Evolutionary conservation across 805 yeast genomes (phyloP), one percentile per base, ranked within the genome.

Genomic region (Starmerella etchellsii): DNA sequence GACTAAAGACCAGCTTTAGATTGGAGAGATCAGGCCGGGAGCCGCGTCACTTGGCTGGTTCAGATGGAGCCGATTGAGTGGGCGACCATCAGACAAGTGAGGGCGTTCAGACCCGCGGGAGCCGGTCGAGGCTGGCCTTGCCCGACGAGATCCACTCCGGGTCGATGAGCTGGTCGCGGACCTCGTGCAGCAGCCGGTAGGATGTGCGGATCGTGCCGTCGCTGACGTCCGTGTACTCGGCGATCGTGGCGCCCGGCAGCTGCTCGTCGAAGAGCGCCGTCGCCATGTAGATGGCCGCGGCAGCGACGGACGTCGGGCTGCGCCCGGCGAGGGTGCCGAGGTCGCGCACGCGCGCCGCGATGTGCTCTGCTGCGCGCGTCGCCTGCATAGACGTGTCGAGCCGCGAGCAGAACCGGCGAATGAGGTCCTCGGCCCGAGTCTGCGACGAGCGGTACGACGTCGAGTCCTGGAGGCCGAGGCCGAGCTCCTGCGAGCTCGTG

Each of bases 131-230:
- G 38, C 70, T 68, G 18, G 77, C 74, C 56, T 70, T 76, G 7
- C 82, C 83, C n/a, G 70, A 63, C 44, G 72, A 75, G 31, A 78
- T 57, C 94, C 94, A 81, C 43, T 66, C 64, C 20, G 80, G 81
- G 54, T 82, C 88, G n/a, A 85, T 70, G 35, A 85, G 69, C 51
- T 70, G 68, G 25, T 74, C 76, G 52, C 72, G 73, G 46, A 80
- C 83, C 47, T 81, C 85, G 56, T 73, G 78, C 61, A 91, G 66
- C 32, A 78, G 77, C 59, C 81, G 81, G 58, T 84, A 91, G 33
- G 91, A 78, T 1, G 95, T 82, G 60, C 91, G 84, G 53, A 91
- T 87, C 1, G 98, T 91, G 51, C 97, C 96, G 58, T 91, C 98
- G 54, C 94, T 81, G 16, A 91, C 97, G 52, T 95, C 97, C 15